phyloP scores from a whole-genome alignment of 805 yeast genomes.

The Metschnikowia aberdeeniae region DNA sequence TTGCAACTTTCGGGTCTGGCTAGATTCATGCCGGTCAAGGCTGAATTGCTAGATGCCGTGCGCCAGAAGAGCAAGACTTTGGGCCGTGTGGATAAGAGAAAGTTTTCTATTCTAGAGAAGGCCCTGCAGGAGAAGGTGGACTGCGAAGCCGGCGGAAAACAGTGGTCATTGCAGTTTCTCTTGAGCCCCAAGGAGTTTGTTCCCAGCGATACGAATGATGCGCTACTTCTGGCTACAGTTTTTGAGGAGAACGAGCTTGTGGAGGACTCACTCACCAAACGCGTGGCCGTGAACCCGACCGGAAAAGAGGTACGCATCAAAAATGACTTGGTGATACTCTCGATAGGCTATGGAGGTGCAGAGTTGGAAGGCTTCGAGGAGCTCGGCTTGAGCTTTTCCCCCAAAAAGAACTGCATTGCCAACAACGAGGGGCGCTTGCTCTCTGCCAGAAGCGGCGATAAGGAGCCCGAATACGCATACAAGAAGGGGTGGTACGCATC shows the following conservation, averaged over 20 bases:
- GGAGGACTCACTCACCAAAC: constrained; percentile 29
- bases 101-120: constrained; percentile 58
- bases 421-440: constrained; percentile 35
- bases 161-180: constrained; percentile 70
- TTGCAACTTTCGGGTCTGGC: constrained; percentile 53
- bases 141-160: constrained; percentile 14
- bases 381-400: constrained; percentile 26
- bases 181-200: constrained; percentile 58
- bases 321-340: constrained; percentile 68
- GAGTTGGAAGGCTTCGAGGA: constrained; percentile 58
- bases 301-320: constrained; percentile 29
- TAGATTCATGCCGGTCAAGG: constrained; percentile 36
- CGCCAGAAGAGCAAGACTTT: constrained; percentile 29
- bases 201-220: constrained; percentile 30
- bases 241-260: constrained; percentile 47
- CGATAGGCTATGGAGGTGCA: constrained; percentile 78
- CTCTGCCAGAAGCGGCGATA: constrained; percentile 13
- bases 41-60: constrained; percentile 26
- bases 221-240: constrained; percentile 40
- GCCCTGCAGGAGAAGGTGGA: constrained; percentile 22
- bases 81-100: constrained; percentile 57
- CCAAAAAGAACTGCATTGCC: constrained; percentile 21
- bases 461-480: constrained; percentile 20
- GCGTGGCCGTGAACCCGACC: constrained; percentile 31
- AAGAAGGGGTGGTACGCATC: constrained; percentile 62